Percentiles rank a stretch among this genome's conserved stretches.
phyloP scores from a whole-genome alignment of 768 basidiomycete genomes.

The Amanita pseudoporphyria region DNA sequence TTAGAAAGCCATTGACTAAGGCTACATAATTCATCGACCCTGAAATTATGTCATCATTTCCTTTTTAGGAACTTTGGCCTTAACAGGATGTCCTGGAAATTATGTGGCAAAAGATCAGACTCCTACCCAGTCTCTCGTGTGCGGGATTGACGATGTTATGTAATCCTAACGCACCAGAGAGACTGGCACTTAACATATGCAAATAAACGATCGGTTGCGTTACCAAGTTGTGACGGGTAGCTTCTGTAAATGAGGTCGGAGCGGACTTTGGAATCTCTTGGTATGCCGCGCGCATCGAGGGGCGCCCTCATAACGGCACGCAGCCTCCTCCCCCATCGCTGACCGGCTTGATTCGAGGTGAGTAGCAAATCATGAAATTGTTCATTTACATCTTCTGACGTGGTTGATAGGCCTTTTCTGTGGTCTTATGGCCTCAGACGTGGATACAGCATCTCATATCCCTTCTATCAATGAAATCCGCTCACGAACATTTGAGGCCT shows the following conservation, averaged over 20 bases:
- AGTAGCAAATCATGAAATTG: background rate
- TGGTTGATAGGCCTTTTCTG: background rate
- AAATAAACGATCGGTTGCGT: background rate
- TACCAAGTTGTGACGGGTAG: background rate
- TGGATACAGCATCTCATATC: constrained; percentile 1
- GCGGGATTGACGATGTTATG: no score
- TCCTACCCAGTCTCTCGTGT: no score
- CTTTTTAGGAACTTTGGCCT: no score
- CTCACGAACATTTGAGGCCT: constrained; percentile 6
- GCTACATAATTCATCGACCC: no score
- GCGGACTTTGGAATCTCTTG: background rate
- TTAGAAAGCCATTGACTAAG: no score
- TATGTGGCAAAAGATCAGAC: no score
- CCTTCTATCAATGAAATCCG: constrained; percentile 6
- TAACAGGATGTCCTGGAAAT: no score
- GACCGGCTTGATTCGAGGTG: constrained; percentile 1
- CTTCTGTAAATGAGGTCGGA: background rate
- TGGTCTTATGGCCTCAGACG: background rate
- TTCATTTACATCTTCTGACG: background rate
- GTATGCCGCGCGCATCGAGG: background rate
- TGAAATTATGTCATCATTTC: no score
- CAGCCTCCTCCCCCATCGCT: background rate
- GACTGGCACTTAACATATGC: no score
- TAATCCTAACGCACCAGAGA: no score
- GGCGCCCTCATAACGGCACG: background rate